Base-by-base conservation (phyloP, 306 rosid species). In the Cucumis hystrix region DNA sequence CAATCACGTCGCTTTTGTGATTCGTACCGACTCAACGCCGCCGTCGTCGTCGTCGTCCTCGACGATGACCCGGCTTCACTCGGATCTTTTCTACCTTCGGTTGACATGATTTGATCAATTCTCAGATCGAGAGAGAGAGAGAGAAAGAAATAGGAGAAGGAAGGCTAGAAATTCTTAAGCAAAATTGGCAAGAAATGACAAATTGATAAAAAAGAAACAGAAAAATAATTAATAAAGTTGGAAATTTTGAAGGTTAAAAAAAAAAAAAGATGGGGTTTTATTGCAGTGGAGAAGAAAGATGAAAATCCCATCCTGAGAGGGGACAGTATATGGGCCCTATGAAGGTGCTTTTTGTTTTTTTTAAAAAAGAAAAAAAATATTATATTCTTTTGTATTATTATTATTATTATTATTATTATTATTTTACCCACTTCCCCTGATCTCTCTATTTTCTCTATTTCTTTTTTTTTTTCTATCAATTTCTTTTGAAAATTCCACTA, bases 1-100 rank as follows among this genome's bases (percentile, higher is more conserved):
- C 93, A 89, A 73, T 89, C 93, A 41, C 93, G 85, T 39, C 87
- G 68, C 21, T 89, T 89, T 61, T 89, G 94, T 0, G 94, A 89
- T 43, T 89, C 94, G 25, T 89, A 89, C 11, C 94, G 81, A 84
- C 94, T 87, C 13, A 83, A 54, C 15, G 88, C 88, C 4, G 81
- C 74, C 10, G 37, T 33, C 37, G 67, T 35, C 13, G 80, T 8
- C 41, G 43, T 10, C 8, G 45, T 15, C 30, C 16, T 14, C 2
- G 80, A 77, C 23, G 80, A 77, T 11, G 80, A 77, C 30, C 80
- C 80, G 1, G 57, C 83, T 49, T 77, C 86, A 11, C 69, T 28
- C 25, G 83, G 37, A 41, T 84, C 77, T 18, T 77, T 84, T 30
- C 82, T 86, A 56, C 73, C 30, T 67, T 85, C 57, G 17, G 6